Conservation (phyloP, 148 eudicot species). For the Rhododendron mucronatum region DNA sequence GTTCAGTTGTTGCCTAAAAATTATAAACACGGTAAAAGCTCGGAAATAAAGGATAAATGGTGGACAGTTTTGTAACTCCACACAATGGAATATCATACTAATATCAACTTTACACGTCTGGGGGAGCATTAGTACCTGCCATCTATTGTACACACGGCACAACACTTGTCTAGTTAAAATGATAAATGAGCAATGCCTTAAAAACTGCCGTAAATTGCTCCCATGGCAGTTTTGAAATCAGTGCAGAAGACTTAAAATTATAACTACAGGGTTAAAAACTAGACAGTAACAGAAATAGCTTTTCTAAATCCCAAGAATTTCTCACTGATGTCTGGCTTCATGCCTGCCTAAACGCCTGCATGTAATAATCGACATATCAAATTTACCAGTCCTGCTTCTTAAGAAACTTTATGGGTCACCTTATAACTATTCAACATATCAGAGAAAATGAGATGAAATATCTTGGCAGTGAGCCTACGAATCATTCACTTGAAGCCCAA, state of each 20-base stretch:
- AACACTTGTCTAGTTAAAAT: neutral
- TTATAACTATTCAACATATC: neutral
- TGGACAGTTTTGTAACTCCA: neutral
- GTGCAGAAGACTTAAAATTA: neutral
- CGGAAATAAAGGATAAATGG: neutral
- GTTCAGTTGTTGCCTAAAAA: neutral
- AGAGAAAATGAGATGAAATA: neutral
- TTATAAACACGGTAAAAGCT: neutral
- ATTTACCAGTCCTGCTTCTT: neutral
- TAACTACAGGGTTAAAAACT: neutral
- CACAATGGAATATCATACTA: neutral
- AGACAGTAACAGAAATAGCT: neutral
- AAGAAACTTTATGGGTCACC: neutral
- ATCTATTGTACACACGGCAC: neutral
- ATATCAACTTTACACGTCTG: neutral
- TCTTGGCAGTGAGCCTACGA: slow-evolving; percentile 7
- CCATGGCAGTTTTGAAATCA: neutral
- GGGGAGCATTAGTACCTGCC: neutral
- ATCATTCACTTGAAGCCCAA: slow-evolving; percentile 4
- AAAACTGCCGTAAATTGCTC: neutral
- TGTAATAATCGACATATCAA: neutral
- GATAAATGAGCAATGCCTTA: neutral
- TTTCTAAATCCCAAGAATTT: neutral
- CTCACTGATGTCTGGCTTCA: neutral
- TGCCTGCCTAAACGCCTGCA: neutral